Base-by-base conservation (phyloP, 2,329 filamentous ascomycete genomes). In the Fusarium subtropicale region DNA sequence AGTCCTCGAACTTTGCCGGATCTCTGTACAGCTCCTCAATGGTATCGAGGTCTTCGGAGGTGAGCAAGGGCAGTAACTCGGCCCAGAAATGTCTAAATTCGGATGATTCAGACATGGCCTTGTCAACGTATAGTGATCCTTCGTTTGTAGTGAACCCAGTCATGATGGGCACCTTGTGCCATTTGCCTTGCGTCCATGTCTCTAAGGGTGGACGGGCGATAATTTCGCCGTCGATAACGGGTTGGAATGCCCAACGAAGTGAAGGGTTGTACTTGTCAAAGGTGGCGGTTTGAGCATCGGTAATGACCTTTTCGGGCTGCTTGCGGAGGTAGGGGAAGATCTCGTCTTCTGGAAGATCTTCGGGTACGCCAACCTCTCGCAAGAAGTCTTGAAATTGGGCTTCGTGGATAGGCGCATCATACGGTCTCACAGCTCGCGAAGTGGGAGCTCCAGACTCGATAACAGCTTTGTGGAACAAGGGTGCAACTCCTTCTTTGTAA, bases 81-180 rank as follows among this genome's bases (percentile, higher is more conserved):
- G 79, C 77, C 80, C 91, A 92, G 76, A 92, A 92, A 0, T 77
- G 62, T 2, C 81, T 81, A 73, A 92, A 90, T 4, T 89, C 81
- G 0, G 77, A 78, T 1, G 84, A 79, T 3, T 79, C 80, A 5
- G 82, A 80, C 65, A 86, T 81, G 7, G 75, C 69, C 31, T 81
- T 78, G 0, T 89, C 84, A 1, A 92, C 86, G 71, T 92, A 93
- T 33, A 85, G 78, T 1, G 88, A 85, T 5, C 90, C 91, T 76
- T 93, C 91, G 71, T 92, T 90, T 39, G 87, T 86, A 73, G 89
- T 89, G 79, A 89, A 92, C 4, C 91, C 91, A 0, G 90, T 92
- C 61, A 93, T 80, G 41, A 92, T 86, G 1, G 75, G 75, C 0
- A 76, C 62, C 26, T 74, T 75, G 56, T 75, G 74, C 74, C 74